phyloP scores from a whole-genome alignment of 1,284 basidiomycete species.

The Melanopsichium pennsylvanicum region DNA sequence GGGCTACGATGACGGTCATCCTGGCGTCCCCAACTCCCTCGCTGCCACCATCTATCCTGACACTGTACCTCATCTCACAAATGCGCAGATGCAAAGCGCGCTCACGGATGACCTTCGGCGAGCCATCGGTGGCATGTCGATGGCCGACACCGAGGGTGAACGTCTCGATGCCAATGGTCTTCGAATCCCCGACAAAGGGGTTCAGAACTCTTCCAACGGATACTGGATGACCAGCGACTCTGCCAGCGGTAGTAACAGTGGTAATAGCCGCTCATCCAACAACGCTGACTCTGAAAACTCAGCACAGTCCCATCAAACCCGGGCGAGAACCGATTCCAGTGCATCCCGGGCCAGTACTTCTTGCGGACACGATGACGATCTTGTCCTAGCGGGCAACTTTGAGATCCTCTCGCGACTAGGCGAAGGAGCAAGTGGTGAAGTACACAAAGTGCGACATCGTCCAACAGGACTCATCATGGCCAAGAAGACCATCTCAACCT shows the following conservation, averaged over 20 bases:
- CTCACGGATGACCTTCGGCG: conserved; percentile 58
- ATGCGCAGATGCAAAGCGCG: conserved; percentile 45
- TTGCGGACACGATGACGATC: conserved; percentile 40
- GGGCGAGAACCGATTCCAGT: conserved; percentile 17
- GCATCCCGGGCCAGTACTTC: conserved; percentile 20
- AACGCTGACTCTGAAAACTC: not conserved
- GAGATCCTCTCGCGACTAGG: conserved; percentile 80
- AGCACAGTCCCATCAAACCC: conserved; percentile 1
- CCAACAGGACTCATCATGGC: conserved; percentile 83
- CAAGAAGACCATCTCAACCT: conserved; percentile 93
- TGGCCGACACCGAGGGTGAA: conserved; percentile 40
- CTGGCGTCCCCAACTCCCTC: conserved; percentile 25
- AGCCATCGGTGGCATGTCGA: conserved; percentile 53
- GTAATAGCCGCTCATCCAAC: conserved; percentile 4
- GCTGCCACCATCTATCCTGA: conserved; percentile 54
- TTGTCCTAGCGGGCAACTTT: conserved; percentile 70
- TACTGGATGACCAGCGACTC: conserved; percentile 31
- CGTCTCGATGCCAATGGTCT: conserved; percentile 37
- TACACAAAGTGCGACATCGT: conserved; percentile 85
- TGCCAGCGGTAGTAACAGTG: conserved; percentile 4
- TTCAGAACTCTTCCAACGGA: conserved; percentile 32
- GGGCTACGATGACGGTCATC: conserved; percentile 47
- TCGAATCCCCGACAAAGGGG: conserved; percentile 34
- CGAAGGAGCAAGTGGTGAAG: conserved; percentile 94
- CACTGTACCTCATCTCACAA: conserved; percentile 51